Evolutionary conservation across 2,329 filamentous ascomycete genomes (phyloP), one percentile per base, ranked within the genome.

Genomic region (Aureobasidium subglaciale): DNA sequence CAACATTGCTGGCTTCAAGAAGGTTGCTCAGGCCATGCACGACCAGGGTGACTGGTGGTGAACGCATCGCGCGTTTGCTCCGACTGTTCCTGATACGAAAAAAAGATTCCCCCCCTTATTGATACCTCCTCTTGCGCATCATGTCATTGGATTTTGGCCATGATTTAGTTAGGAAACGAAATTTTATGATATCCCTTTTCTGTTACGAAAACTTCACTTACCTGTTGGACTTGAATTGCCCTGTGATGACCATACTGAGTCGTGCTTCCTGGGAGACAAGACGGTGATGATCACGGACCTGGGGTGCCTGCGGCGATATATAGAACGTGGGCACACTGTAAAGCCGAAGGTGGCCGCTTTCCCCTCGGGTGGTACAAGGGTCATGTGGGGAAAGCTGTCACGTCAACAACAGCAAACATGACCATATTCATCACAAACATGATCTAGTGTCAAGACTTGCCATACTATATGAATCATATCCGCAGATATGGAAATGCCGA

Each of bases 1-100:
- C 78, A 97, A 97, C 78, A 96, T 99, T 77, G 93, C 93, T 59
- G 93, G 93, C 58, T 97, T 96, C 78, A 86, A 87, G 75, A 99
- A 97, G 86, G 92, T 97, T 55, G 91, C 86, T 52, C 81, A 84
- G 66, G 92, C 93, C 67, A 97, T 97, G 92, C 82, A 87, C 71
- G 90, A 95, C 73, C 92, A 96, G 76, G 93, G 93, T 67, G 92
- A 97, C 74, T 97, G 91, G 92, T 97, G 80, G 77, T 62, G 55
- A 59, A 56, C 30, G 29, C 27, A 25, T 35, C 2, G 27, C 15
- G 45, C 45, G 11, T 37, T 25, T 49, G 35, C 18, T 45, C 41
- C 27, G 13, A 35, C 18, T 15, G 40, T 42, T 27, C 24, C 40
- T 50, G 32, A n/a, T 41, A 32, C 24, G 49, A 35, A 53, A 40